Base-by-base conservation (phyloP, 208 protist species). In the Leishmania braziliensis region DNA sequence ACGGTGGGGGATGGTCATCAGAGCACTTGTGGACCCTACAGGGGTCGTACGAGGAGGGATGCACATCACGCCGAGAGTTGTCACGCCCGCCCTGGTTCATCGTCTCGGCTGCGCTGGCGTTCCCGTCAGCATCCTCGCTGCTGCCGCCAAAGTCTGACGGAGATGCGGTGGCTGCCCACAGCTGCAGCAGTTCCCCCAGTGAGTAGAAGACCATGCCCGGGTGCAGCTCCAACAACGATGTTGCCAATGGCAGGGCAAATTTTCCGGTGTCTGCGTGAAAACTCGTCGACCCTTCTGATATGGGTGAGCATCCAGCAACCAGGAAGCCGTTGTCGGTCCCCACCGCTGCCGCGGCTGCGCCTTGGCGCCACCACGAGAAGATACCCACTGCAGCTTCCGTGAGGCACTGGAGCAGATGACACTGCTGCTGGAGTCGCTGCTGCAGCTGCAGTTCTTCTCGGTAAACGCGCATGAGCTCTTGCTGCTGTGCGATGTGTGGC, bases 181-280 rank as follows among this genome's bases (percentile, higher is more conserved):
- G 71, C 36, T 60, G 60, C n/a, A 85, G 76, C 26, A 85, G 82
- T 46, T 85, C 82, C 14, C 77, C 82, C 16, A 85, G 54, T 8
- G 82, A 85, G 63, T 85, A 85, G 39, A 85, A 78, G 51, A 71
- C 70, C 60, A 85, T 75, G 1, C 77, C 66, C 0, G 82, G 63
- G 39, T 79, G 76, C 66, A 65, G 63, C n/a, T 43, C 29, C 53
- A 29, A 43, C 39, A 46, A 36, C 26, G n/a, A 43, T 50, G n/a
- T 9, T 20, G 71, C n/a, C 72, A 62, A 43, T 20, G 65, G 26
- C 6, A 48, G 18, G 39, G 12, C 18, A 10, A 48, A 71, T 43
- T 43, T 26, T 0, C 16, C 23, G 3, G 66, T 48, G 66, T 48
- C 36, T 2, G 29, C 66, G 10, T 71, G 20, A n/a, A 16, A 43